Evolutionary conservation across 108 stramenopile genomes (phyloP).

Genomic region (Cyclotella choctawhatcheeana): DNA sequence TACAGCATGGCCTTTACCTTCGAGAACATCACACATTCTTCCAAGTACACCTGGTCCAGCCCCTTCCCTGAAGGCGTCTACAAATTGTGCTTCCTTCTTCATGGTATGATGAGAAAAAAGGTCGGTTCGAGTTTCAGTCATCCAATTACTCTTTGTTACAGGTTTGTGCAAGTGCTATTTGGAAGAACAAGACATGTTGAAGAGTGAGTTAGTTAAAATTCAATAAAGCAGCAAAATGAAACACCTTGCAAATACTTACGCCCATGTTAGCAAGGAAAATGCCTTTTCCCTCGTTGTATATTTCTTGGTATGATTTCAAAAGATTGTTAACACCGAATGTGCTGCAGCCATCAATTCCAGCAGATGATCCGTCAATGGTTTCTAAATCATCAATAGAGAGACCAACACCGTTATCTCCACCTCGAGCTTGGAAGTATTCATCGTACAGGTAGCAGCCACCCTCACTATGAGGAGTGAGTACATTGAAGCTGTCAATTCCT

Average conservation of each 20-base stretch:
- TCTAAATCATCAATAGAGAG: constrained; percentile 38
- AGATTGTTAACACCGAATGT: constrained; percentile 56
- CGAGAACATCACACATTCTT: constrained; percentile 47
- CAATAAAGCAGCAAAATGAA: neutral
- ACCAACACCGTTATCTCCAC: constrained; percentile 35
- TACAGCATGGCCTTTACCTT: constrained; percentile 38
- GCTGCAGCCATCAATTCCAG: constrained; percentile 42
- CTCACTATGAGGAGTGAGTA: constrained; percentile 42
- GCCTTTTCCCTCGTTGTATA: constrained; percentile 54
- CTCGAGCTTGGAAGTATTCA: constrained; percentile 48
- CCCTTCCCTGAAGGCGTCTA: constrained; percentile 48
- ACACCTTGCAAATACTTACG: constrained; percentile 14
- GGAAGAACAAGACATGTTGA: neutral
- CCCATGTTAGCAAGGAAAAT: constrained; percentile 55
- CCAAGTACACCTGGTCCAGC: constrained; percentile 48
- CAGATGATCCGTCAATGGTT: constrained; percentile 42
- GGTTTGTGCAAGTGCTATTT: constrained; percentile 49
- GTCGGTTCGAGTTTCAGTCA: constrained; percentile 46
- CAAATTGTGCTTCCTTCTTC: constrained; percentile 34
- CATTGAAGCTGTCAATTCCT: constrained; percentile 56
- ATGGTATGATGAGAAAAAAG: constrained; percentile 43
- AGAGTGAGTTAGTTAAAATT: neutral
- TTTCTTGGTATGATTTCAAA: constrained; percentile 29
- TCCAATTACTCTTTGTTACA: constrained; percentile 38
- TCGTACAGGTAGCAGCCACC: constrained; percentile 29